These are phyloP conservation scores for Blakeslea trispora DNA, from an alignment of 371 early-diverging fungal genomes.

Conservation along the genomic window DNA sequence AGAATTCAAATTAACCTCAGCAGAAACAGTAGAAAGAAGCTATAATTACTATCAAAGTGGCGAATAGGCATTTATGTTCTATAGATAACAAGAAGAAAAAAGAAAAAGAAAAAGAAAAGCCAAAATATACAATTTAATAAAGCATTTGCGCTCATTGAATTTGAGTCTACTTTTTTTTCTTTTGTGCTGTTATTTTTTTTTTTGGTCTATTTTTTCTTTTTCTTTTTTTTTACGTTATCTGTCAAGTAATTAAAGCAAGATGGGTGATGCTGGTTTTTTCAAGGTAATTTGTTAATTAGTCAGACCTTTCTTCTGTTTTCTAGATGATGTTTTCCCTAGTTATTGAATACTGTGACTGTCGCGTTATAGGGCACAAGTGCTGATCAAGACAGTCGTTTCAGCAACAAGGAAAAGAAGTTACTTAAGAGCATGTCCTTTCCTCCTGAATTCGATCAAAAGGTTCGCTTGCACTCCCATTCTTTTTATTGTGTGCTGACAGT, in stretches of 20 bases:
- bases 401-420: conserved; percentile 87
- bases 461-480: too few relatives aligned
- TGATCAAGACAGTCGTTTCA: conserved; percentile 89
- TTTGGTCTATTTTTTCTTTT: background rate
- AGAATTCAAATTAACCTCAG: background rate
- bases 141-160: too few relatives aligned
- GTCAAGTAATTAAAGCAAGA: conserved; percentile 19
- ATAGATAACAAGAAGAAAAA: conserved; percentile 10
- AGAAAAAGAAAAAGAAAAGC: conserved; percentile 2
- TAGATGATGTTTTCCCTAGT: too few relatives aligned
- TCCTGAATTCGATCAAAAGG: conserved; percentile 79
- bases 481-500: too few relatives aligned
- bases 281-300: conserved; percentile 47
- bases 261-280: conserved; percentile 84
- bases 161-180: too few relatives aligned
- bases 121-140: background rate
- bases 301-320: too few relatives aligned
- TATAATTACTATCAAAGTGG: conserved; percentile 59
- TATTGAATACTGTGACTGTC: too few relatives aligned
- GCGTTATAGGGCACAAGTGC: conserved; percentile 70
- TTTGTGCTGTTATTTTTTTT: too few relatives aligned
- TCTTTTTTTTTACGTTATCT: background rate
- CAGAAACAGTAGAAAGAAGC: background rate
- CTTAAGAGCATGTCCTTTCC: conserved; percentile 83
- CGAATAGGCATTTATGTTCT: conserved; percentile 57